Conservation (phyloP, 2,329 filamentous ascomycete species). For the Alternaria sp. region DNA sequence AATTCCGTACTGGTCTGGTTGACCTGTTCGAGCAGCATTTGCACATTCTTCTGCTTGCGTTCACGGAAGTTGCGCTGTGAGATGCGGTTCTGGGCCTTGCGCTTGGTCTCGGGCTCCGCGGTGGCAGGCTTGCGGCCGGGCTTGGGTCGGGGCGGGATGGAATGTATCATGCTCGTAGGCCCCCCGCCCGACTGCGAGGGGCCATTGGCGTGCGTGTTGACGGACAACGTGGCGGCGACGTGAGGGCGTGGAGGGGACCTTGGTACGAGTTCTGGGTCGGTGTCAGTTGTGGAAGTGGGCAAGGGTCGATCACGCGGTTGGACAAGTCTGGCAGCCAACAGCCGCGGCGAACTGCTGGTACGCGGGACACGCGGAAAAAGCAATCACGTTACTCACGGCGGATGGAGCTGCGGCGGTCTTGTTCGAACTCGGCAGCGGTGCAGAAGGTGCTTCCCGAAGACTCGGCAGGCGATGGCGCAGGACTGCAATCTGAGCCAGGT, state of each 20-base stretch:
- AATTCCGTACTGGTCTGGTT: constrained; percentile 39
- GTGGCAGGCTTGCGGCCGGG: constrained; percentile 93
- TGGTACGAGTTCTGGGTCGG: constrained; percentile 17
- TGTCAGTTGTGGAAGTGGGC: constrained; percentile 9
- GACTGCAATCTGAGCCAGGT: constrained; percentile 7
- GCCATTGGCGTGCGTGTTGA: constrained; percentile 22
- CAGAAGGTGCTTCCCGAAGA: not conserved
- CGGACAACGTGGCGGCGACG: constrained; percentile 34
- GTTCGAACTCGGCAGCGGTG: constrained; percentile 18
- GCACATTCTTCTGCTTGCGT: constrained; percentile 74
- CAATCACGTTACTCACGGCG: constrained; percentile 25
- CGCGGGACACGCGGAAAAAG: constrained; percentile 7
- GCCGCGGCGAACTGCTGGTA: constrained; percentile 10
- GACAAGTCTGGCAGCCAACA: not conserved
- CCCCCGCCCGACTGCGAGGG: constrained; percentile 43
- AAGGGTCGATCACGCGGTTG: not conserved
- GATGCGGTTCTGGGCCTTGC: constrained; percentile 92
- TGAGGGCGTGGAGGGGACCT: constrained; percentile 5
- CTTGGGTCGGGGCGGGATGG: constrained; percentile 54
- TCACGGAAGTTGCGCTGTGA: constrained; percentile 92
- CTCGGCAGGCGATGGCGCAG: constrained; percentile 10
- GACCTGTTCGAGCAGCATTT: constrained; percentile 60
- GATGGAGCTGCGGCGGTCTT: constrained; percentile 16
- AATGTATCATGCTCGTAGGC: constrained; percentile 47
- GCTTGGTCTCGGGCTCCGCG: constrained; percentile 89